Base-by-base conservation (phyloP, 2,329 filamentous ascomycete species). In the Penicillium sp. region DNA sequence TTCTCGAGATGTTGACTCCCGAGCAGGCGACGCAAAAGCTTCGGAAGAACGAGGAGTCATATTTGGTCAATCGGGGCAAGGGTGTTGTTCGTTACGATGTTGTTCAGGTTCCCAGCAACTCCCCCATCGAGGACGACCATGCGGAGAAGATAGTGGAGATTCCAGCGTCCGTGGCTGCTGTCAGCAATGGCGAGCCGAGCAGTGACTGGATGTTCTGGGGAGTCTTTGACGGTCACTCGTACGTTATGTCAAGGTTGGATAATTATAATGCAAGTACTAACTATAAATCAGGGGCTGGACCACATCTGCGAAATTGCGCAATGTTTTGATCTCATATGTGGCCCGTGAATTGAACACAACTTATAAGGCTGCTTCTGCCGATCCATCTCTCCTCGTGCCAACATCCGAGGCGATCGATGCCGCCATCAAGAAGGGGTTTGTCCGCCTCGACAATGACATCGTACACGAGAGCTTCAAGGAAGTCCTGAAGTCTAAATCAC, bases 171-270 rank as follows among this genome's bases (percentile, higher is more conserved):
- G 78, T 83, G 39, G 80, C 82, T 27, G 80, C 81, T 16, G 79
- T 80, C 8, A 78, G 83, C 67, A 76, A 83, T 71, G 76, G 82
- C 38, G 81, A 82, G 16, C 63, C 81, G 19, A 86, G 81, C 58
- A 90, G 84, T 60, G 95, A 99, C 75, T 99, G 94, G 94, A 97
- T 97, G 92, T 99, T 99, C 75, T 99, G 95, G 94, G 94, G 92
- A 57, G 92, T 99, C 19, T 99, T 97, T 75, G 94, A 99, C 71
- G 94, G 94, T 0, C 94, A 99, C 76, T 91, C 90, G 91, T 93
- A 79, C 75, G 84, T 83, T 16, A 46, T 29, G 53, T 39, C 31
- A n/a, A 15, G 34, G 8, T n/a, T 10, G 39, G 25, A 33, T 16
- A 25, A 4, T 34, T 39, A 46, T 6, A 8, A n/a, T 16, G 5